Conservation (phyloP, 179 eudicot species). For the Spinacia oleracea region DNA sequence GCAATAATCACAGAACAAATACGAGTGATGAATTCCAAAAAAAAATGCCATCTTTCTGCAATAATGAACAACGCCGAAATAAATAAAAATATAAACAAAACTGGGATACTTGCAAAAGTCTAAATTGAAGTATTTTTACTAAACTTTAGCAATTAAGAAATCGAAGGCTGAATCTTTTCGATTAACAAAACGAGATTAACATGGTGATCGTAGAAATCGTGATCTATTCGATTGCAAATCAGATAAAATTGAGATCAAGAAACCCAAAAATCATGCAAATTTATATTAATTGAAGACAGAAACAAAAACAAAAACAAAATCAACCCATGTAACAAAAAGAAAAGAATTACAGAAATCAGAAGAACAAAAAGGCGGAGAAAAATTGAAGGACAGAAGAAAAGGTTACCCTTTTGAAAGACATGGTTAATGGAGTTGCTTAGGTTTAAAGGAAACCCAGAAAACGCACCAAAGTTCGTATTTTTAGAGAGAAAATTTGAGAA, state of each 20-base stretch:
- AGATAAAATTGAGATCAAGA: neutral
- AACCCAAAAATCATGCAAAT: conserved; percentile 17
- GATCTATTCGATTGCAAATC: neutral
- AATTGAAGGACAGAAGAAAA: neutral
- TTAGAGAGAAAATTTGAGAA: neutral
- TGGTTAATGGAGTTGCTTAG: conserved; percentile 2
- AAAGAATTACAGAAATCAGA: neutral
- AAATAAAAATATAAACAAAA: too few relatives aligned
- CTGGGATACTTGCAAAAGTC: neutral
- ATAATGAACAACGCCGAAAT: neutral
- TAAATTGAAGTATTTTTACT: neutral
- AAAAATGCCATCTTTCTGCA: neutral
- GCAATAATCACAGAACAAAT: too few relatives aligned
- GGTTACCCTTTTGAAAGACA: conserved; percentile 31
- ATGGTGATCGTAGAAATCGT: neutral
- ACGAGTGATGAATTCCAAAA: too few relatives aligned
- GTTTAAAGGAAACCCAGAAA: neutral
- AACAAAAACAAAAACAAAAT: neutral
- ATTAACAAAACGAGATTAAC: neutral
- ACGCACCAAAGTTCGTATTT: neutral
- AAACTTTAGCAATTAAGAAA: neutral
- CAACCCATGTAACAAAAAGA: neutral
- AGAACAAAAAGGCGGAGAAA: neutral
- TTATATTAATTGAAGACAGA: neutral
- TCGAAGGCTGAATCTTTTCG: neutral